Evolutionary conservation across 139 green algal species (phyloP), one percentile per base, ranked within the genome.

Genomic region (Eudorina sp.): DNA sequence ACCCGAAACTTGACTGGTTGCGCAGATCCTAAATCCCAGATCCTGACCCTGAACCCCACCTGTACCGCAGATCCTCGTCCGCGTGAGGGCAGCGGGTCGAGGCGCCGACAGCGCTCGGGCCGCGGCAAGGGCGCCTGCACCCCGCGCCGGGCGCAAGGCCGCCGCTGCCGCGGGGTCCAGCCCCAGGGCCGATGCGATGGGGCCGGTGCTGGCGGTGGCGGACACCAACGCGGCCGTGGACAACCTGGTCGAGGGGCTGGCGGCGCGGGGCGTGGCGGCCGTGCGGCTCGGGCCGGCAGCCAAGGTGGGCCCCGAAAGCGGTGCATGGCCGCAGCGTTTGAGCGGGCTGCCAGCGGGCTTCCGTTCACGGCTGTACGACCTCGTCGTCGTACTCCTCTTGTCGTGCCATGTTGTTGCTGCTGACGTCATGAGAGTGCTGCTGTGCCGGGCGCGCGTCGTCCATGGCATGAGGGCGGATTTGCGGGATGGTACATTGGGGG

Each of bases 161-260:
- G 14, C 53, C 46, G 16, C 48, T 7, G 21, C 34, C 27, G 21
- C 76, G 21, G 29, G n/a, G 21, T 53, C 66, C 31, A 16, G 21
- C 53, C n/a, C 36, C 6, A 45, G 46, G 1, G 16, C 16, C 45
- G 66, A n/a, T 18, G 68, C 51, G 90, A 69, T 85, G 78, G 88
- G 87, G 3, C 92, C 90, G 0, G 68, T 98, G 31, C 92, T 98
- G 51, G 96, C 94, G 0, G 92, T 90, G 46, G 94, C 91, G 4
- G 95, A 97, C 84, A 98, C 96, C 75, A 98, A 98, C 48, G 96
- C 96, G 2, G 97, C 97, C 4, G 95, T 95, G 0, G 97, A 99
- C 90, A 99, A 99, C 93, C 64, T 99, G 48, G 89, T 98, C 38
- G 94, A 98, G 79, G 97, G 97, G 11, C 88, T 99, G 70, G 46